Evolutionary conservation across 176 grass and related monocot genomes (phyloP), one percentile per base, ranked within the genome.

Genomic region (Eragrostis curvula): DNA sequence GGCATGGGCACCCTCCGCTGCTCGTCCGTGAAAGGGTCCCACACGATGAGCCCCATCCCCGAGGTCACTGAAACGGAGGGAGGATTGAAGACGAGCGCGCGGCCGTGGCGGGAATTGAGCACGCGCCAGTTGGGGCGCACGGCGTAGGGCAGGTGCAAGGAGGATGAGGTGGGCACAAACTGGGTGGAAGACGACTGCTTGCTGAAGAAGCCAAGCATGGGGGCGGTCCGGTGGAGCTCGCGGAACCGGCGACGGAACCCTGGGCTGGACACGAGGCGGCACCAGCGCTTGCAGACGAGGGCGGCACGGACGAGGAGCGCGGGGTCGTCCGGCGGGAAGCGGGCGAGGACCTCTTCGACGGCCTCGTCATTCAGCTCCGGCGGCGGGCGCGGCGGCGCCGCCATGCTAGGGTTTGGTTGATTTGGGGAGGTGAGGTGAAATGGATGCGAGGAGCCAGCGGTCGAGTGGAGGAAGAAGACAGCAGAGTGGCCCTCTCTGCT

Each of bases 241-340:
- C 13, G 62, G 39, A 68, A 44, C 9, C 66, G 66, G 40, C 66
- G 39, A 18, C 5, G 20, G 66, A 68, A 68, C 39, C 66, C 65
- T 18, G 66, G 16, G 65, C 21, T 20, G 5, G 65, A 20, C 32
- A 68, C 21, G 65, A 68, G 65, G 36, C 39, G 36, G 32, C 32
- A 21, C 36, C 20, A 68, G 9, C 11, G 30, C 66, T 68, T 68
- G 66, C 66, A 68, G 40, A 68, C 66, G 66, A 68, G 66, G 20
- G 66, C 40, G 8, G 64, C 3, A 17, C 8, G 32, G 32, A 36
- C 32, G 32, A 36, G 32, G 32, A 36, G 32, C 32, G 32, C 32
- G 32, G 32, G 32, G 66, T 68, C 66, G 40, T n/a, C 66, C 1
- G 66, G 66, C 18, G 66, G 39, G 20, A 68, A 12, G 66, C 20